Base-by-base conservation (phyloP, 768 basidiomycete species). In the Hortiboletus flavorubellus region DNA sequence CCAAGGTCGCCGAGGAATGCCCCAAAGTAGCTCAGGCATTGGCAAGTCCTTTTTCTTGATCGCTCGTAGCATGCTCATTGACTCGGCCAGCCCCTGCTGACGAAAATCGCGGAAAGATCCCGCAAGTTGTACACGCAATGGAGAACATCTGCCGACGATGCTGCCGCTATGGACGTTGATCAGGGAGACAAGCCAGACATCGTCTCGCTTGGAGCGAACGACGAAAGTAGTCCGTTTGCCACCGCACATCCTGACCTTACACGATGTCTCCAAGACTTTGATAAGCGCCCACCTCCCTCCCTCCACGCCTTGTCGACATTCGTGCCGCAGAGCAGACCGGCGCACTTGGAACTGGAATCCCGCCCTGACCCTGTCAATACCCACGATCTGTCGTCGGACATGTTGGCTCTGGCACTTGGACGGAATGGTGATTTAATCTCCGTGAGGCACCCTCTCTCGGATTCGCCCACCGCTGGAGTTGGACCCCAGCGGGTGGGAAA, bases 11-110 rank as follows among this genome's bases (percentile, higher is more conserved):
- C 16, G 76, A 76, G 51, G 76, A 83, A n/a, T 74, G 86, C 45
- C 80, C 84, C 6, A 81, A 82, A 58, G 82, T 82, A 45, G 77
- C 76, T 14, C 83, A 83, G 62, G 80, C 83, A 33, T 71, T 85
- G 45, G 86, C 84, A 61, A 53, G 80, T 74, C 8, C 30, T 14
- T 16, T 47, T 51, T 34, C 26, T 31, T 23, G 5, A 26, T 14
- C 26, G 23, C 5, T n/a, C 5, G 40, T 15, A 46, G 49, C 33
- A 26, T 53, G 55, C 58, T 68, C 33, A 64, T 43, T 8, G 30
- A 34, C 42, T 21, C 38, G 45, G 8, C 29, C 56, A 85, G 84
- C 79, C 80, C n/a, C 70, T 83, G 21, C 73, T 85, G 59, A 80
- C 81, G 54, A 82, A 79, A 62, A 73, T 85, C 5, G 65, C 73